Evolutionary conservation across 164 flowering plant genomes (phyloP).

Genomic region (Protea cynaroides): DNA sequence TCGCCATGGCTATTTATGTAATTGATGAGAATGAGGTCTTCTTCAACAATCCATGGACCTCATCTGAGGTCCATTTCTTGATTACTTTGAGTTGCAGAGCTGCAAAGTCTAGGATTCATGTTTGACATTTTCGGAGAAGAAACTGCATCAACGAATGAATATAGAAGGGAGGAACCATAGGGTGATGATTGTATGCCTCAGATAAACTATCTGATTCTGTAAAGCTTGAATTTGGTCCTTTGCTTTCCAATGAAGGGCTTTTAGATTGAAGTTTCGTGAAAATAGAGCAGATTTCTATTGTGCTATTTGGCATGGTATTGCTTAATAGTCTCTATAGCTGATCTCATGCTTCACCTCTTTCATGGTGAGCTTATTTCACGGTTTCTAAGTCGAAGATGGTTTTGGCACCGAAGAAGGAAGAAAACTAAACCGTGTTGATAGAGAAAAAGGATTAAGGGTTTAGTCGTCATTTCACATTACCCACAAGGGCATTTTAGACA

Average conservation of each 20-base stretch:
- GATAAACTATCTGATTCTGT: constrained; percentile 62
- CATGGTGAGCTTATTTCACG: constrained; percentile 49
- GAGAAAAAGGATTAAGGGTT: no score
- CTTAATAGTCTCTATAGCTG: constrained; percentile 42
- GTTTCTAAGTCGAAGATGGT: no score
- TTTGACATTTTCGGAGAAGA: constrained; percentile 48
- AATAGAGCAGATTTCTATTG: constrained; percentile 9
- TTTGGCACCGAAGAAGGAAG: no score
- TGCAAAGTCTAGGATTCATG: constrained; percentile 14
- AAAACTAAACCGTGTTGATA: no score
- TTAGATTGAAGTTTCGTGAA: constrained; percentile 21
- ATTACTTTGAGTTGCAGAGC: constrained; percentile 19
- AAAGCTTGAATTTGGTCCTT: constrained; percentile 49
- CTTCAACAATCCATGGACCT: constrained; percentile 81
- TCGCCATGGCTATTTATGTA: constrained; percentile 61
- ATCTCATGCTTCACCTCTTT: constrained; percentile 67
- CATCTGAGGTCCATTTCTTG: constrained; percentile 43
- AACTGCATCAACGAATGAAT: constrained; percentile 45
- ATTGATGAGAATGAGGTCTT: constrained; percentile 55
- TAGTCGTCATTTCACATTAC: no score
- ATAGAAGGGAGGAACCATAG: constrained; percentile 44
- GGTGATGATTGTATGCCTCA: constrained; percentile 37
- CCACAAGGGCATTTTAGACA: no score
- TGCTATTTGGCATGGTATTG: constrained; percentile 23
- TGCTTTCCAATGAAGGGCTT: constrained; percentile 19